A percentile compares a stretch with the other conserved stretches of the same genome.
phyloP scores from a whole-genome alignment of 495 filamentous ascomycete genomes.

The Lineolata rhizophorae region DNA sequence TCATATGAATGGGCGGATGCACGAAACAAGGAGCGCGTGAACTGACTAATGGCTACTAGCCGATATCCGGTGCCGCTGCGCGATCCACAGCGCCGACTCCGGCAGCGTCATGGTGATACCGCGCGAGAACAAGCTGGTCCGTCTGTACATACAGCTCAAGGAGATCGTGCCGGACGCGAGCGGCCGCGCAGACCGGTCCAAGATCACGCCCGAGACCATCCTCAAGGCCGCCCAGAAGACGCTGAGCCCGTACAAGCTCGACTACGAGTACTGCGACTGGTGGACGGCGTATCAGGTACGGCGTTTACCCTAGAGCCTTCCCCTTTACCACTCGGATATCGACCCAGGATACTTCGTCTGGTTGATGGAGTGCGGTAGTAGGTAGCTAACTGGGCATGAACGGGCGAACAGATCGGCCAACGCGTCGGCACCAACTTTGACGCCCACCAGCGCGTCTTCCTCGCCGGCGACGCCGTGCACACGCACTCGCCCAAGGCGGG shows the following conservation, averaged over 20 bases:
- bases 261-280: slow-evolving; percentile 41
- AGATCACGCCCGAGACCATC: too few species aligned
- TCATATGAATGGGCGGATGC: too few species aligned
- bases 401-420: slow-evolving; percentile 55
- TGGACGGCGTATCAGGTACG: slow-evolving; percentile 39
- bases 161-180: too few species aligned
- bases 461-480: slow-evolving; percentile 65
- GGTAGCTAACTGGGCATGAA: too few species aligned
- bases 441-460: slow-evolving; percentile 45
- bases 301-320: too few species aligned
- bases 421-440: slow-evolving; percentile 47
- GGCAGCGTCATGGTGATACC: slow-evolving; percentile 51
- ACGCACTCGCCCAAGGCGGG: slow-evolving; percentile 70
- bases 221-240: slow-evolving; percentile 36
- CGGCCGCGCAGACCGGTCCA: too few species aligned
- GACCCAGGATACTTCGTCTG: too few species aligned
- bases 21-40: too few species aligned
- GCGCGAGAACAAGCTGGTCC: slow-evolving; percentile 40
- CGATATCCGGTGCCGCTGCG: slow-evolving; percentile 44
- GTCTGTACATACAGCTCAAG: slow-evolving; percentile 49
- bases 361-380: too few species aligned
- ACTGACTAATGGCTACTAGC: too few species aligned
- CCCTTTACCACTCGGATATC: too few species aligned
- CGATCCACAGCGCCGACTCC: slow-evolving; percentile 38
- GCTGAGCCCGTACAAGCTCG: slow-evolving; percentile 36